These are phyloP conservation scores for Prunella vulgaris DNA, from an alignment of 257 asterid genomes.

Conservation along the genomic window DNA sequence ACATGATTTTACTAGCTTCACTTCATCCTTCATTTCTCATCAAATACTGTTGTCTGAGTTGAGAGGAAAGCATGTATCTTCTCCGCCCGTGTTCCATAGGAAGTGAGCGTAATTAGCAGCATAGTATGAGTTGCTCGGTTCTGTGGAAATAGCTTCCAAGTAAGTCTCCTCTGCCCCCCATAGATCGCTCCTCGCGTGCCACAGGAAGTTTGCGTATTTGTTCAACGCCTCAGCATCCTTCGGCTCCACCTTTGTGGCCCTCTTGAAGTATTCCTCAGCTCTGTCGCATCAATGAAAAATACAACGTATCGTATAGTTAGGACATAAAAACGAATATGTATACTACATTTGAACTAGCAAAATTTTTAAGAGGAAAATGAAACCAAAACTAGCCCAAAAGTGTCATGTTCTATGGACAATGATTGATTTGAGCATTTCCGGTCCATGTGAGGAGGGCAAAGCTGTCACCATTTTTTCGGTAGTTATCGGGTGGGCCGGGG, in stretches of 20 bases:
- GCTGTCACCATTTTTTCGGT: neutral
- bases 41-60: conserved; percentile 17
- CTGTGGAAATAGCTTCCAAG: conserved; percentile 69
- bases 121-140: conserved; percentile 65
- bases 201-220: conserved; percentile 87
- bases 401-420: neutral
- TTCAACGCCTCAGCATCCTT: conserved; percentile 85
- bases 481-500: conserved; percentile 8
- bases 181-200: conserved; percentile 72
- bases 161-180: conserved; percentile 88
- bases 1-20: neutral
- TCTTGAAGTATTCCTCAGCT: conserved; percentile 91
- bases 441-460: conserved; percentile 3
- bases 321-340: neutral
- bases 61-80: conserved; percentile 95
- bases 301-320: too few relatives aligned
- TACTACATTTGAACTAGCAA: neutral
- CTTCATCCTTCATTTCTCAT: neutral
- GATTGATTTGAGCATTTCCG: neutral
- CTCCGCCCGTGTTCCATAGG: conserved; percentile 93
- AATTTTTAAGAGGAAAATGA: neutral
- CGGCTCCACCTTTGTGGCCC: conserved; percentile 69
- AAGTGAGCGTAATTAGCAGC: conserved; percentile 89
- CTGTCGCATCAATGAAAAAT: conserved; percentile 35
- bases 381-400: neutral